A percentile compares a stretch with the other conserved stretches of the same genome.
Evolutionary conservation across 495 filamentous ascomycete genomes (phyloP).

Genomic region (Hypoxylon subgilvum): DNA sequence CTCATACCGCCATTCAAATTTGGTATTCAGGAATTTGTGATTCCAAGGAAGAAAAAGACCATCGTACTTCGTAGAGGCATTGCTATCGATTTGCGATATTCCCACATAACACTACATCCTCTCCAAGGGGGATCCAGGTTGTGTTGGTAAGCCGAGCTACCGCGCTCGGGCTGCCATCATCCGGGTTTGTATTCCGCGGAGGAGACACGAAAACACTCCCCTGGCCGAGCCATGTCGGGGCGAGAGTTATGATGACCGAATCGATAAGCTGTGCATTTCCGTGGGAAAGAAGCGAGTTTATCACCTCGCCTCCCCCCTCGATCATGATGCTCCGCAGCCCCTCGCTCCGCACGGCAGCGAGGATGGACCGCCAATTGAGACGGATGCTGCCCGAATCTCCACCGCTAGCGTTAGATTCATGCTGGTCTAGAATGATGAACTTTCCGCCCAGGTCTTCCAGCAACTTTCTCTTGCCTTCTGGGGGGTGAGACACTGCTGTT

Average conservation of each 20-base stretch:
- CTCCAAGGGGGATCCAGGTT: conserved; percentile 74
- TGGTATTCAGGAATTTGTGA: no score
- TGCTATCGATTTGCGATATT: conserved; percentile 43
- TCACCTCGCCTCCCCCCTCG: conserved; percentile 80
- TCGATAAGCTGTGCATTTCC: conserved; percentile 69
- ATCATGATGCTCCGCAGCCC: conserved; percentile 84
- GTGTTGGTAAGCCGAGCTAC: conserved; percentile 69
- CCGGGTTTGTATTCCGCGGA: conserved; percentile 54
- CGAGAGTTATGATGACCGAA: conserved; percentile 81
- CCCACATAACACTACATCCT: conserved; percentile 81
- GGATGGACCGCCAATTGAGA: conserved; percentile 66
- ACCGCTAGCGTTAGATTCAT: neutral
- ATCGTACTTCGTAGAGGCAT: no score
- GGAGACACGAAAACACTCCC: conserved; percentile 78
- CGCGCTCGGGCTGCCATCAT: conserved; percentile 57
- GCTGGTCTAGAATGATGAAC: conserved; percentile 37
- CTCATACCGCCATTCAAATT: no score
- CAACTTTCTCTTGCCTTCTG: conserved; percentile 32
- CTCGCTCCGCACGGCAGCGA: conserved; percentile 61
- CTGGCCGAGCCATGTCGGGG: conserved; percentile 80
- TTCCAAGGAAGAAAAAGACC: no score
- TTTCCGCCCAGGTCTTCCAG: conserved; percentile 49
- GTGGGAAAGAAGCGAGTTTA: conserved; percentile 71
- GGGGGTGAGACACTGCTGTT: conserved; percentile 42
- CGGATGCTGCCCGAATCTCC: conserved; percentile 23